phyloP scores from a whole-genome alignment of 2,329 filamentous ascomycete genomes.

The Lasiodiplodia hormozganensis region DNA sequence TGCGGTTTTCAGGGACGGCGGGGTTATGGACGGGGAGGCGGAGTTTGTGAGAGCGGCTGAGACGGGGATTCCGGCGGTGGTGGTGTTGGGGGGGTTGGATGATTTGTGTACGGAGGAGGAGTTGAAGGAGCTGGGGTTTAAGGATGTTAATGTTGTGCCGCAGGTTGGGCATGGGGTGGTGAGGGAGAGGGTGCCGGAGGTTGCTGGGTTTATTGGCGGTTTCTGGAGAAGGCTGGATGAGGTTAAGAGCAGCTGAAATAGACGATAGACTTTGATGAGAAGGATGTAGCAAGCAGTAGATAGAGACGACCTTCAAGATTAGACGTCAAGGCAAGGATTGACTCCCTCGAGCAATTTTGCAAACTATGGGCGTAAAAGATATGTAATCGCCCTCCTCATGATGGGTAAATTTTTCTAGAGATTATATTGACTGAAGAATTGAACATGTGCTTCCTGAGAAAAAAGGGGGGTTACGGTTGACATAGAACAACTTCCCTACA shows the following conservation, averaged over 20 bases:
- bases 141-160: slow-evolving; percentile 46
- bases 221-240: slow-evolving; percentile 37
- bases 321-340: no score
- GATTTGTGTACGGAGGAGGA: slow-evolving; percentile 43
- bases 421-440: no score
- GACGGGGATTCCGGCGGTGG: slow-evolving; percentile 38
- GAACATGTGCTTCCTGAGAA: no score
- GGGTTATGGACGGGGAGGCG: slow-evolving; percentile 49
- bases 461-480: no score
- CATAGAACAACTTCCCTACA: no score
- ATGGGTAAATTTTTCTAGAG: no score
- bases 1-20: slow-evolving; percentile 55
- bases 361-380: no score
- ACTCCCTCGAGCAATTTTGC: no score
- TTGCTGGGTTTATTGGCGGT: slow-evolving; percentile 41
- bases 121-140: slow-evolving; percentile 43
- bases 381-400: no score
- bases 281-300: no score
- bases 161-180: slow-evolving; percentile 52
- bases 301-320: no score
- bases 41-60: slow-evolving; percentile 40
- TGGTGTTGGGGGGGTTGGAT: slow-evolving; percentile 49
- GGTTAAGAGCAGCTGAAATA: background rate
- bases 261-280: background rate
- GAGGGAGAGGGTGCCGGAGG: slow-evolving; percentile 46